These are phyloP conservation scores for Candida freyschussii DNA, from an alignment of 1,139 yeast genomes.

Conservation along the genomic window DNA sequence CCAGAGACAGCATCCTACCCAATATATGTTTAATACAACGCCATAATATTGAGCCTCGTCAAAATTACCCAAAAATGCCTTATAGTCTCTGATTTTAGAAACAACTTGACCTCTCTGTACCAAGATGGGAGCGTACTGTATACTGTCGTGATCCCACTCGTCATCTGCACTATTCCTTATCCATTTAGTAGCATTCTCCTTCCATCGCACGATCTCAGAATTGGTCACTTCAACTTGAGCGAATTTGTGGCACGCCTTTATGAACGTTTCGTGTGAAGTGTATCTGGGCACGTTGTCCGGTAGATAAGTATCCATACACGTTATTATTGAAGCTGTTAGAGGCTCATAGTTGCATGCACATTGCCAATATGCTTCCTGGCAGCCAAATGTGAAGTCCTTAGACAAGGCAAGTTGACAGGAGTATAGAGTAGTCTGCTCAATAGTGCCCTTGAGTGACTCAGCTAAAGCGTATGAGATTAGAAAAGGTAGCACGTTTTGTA, in stretches of 20 bases:
- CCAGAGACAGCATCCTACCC: conserved; percentile 13
- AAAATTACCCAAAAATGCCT: conserved; percentile 24
- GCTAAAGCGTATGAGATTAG: conserved; percentile 2
- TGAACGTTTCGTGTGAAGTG: conserved; percentile 8
- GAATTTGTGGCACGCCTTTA: conserved; percentile 12
- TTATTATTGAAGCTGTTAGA: conserved; percentile 16
- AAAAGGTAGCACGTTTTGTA: no score
- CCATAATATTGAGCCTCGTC: conserved; percentile 22
- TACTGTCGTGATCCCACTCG: conserved; percentile 9
- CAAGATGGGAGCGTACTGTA: conserved; percentile 16
- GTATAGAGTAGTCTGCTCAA: conserved; percentile 21
- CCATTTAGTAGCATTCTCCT: conserved; percentile 13
- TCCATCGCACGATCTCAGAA: conserved; percentile 7
- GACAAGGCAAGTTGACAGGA: conserved; percentile 22
- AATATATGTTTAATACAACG: conserved; percentile 18
- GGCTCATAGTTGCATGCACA: conserved; percentile 23
- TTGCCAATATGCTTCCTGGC: conserved; percentile 12
- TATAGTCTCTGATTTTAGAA: conserved; percentile 19
- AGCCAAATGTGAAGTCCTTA: conserved; percentile 16
- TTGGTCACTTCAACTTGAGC: conserved; percentile 8
- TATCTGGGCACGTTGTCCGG: conserved; percentile 8
- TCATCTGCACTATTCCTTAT: conserved; percentile 9
- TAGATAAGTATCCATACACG: conserved; percentile 18
- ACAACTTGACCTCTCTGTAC: conserved; percentile 8
- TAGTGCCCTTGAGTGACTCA: conserved; percentile 19